phyloP scores from a whole-genome alignment of 2,329 filamentous ascomycete species.

The Cercospora sojina region DNA sequence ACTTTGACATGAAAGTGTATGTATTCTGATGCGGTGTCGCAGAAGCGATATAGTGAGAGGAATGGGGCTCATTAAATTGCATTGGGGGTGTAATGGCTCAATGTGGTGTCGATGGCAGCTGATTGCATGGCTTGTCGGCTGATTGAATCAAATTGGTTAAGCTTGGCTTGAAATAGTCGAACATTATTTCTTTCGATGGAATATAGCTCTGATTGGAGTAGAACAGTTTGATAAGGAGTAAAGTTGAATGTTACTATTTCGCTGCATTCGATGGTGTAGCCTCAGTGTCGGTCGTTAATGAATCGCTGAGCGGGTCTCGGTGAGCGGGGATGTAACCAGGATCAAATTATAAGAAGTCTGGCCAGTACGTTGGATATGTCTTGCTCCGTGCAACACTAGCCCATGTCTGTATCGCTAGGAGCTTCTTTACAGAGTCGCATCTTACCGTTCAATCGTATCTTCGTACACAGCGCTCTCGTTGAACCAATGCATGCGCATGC shows the following conservation, averaged over 20 bases:
- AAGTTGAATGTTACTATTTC: background rate
- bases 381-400: background rate
- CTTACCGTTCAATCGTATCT: background rate
- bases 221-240: background rate
- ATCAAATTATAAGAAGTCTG: background rate
- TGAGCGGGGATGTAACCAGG: background rate
- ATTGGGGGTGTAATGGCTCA: background rate
- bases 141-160: background rate
- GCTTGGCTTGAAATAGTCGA: background rate
- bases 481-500: background rate
- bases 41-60: background rate
- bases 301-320: background rate
- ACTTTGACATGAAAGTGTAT: conserved; percentile 1
- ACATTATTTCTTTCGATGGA: background rate
- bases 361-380: background rate
- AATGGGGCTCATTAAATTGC: background rate
- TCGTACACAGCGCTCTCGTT: background rate
- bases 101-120: background rate
- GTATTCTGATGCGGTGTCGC: background rate
- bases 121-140: background rate
- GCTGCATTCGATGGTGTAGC: background rate
- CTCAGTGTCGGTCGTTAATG: background rate
- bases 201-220: background rate
- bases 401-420: background rate
- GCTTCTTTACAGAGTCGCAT: background rate